Evolutionary conservation across 1,284 basidiomycete species (phyloP).

Genomic region (Rhodotorula sp.): DNA sequence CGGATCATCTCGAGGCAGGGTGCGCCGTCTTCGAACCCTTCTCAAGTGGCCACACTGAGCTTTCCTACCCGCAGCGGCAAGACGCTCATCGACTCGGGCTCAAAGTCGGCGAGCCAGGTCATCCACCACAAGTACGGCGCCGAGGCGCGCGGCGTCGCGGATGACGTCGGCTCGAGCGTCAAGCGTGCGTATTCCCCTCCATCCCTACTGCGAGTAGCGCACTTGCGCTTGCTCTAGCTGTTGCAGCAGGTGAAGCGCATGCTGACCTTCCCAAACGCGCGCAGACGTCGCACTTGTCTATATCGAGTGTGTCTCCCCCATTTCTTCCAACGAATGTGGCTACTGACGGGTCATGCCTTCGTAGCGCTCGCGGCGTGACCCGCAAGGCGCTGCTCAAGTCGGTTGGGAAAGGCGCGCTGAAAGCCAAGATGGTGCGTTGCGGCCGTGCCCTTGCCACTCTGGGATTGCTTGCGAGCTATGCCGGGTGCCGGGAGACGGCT

Average conservation of each 20-base stretch:
- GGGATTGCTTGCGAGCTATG: no score
- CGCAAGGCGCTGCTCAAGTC: slow-evolving; percentile 48
- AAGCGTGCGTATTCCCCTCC: slow-evolving; percentile 13
- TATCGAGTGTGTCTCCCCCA: slow-evolving; percentile 13
- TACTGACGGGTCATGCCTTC: slow-evolving; percentile 18
- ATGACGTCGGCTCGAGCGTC: slow-evolving; percentile 43
- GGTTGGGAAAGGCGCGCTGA: slow-evolving; percentile 46
- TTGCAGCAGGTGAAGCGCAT: background rate
- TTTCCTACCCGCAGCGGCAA: slow-evolving; percentile 19
- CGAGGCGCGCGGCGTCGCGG: slow-evolving; percentile 47
- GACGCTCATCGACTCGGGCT: slow-evolving; percentile 44
- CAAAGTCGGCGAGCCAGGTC: slow-evolving; percentile 47
- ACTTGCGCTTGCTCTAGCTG: no score
- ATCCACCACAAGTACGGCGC: slow-evolving; percentile 50
- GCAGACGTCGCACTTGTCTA: slow-evolving; percentile 28
- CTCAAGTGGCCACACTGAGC: background rate
- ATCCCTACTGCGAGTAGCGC: background rate
- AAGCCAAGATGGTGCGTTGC: slow-evolving; percentile 41
- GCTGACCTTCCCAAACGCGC: background rate
- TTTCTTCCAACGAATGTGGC: no score
- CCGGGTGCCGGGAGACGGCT: no score
- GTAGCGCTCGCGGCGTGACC: slow-evolving; percentile 47
- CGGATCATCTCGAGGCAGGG: slow-evolving; percentile 50
- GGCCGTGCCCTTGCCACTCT: no score
- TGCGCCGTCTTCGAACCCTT: slow-evolving; percentile 28